Evolutionary conservation across 1,139 yeast species (phyloP).

Genomic region (Tardiomyces depauwii): DNA sequence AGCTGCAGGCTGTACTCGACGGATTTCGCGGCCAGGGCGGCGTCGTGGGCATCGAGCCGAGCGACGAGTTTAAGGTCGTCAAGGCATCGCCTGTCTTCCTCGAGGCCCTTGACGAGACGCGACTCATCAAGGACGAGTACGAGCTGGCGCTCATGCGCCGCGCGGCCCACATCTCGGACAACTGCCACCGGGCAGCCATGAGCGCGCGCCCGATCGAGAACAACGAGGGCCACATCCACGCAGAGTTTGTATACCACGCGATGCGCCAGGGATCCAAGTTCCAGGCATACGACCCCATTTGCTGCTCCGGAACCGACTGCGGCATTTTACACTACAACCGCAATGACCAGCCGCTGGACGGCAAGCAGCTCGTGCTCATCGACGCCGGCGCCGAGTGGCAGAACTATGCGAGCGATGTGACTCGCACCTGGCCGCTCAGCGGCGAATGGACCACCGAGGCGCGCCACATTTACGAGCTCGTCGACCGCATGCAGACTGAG

Average conservation of each 20-base stretch:
- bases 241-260: constrained; percentile 89
- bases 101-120: constrained; percentile 74
- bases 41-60: constrained; percentile 31
- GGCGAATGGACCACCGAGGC: constrained; percentile 90
- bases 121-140: constrained; percentile 72
- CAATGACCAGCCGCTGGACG: constrained; percentile 56
- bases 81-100: constrained; percentile 14
- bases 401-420: constrained; percentile 86
- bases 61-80: constrained; percentile 15
- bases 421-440: constrained; percentile 84
- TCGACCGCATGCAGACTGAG: constrained; percentile 66
- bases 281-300: constrained; percentile 88
- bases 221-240: constrained; percentile 87
- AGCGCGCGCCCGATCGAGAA: constrained; percentile 79
- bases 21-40: constrained; percentile 12
- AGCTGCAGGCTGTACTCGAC: constrained; percentile 29
- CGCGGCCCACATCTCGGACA: constrained; percentile 78
- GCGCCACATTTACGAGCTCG: constrained; percentile 70
- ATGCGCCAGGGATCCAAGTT: constrained; percentile 85
- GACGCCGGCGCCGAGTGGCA: constrained; percentile 99
- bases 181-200: constrained; percentile 87
- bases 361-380: constrained; percentile 58
- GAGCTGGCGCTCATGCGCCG: constrained; percentile 67
- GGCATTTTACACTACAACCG: constrained; percentile 85
- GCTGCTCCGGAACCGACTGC: constrained; percentile 88